Percentiles rank a stretch among this genome's conserved stretches.
phyloP scores from a whole-genome alignment of 345 rosid genomes.

The Kandelia obovata region DNA sequence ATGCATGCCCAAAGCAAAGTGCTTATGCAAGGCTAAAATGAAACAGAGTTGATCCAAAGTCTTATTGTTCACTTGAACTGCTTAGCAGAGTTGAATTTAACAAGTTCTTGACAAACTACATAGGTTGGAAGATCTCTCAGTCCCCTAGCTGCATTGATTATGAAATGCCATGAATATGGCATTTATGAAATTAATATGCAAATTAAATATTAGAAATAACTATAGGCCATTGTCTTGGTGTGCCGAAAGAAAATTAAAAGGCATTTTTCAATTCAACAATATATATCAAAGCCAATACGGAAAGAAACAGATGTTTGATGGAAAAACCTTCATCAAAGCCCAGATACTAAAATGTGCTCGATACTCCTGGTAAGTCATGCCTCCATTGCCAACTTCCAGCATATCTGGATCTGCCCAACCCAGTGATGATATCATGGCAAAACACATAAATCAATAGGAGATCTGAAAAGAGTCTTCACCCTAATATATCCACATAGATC shows the following conservation, averaged over 20 bases:
- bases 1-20: no score
- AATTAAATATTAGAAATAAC: background rate
- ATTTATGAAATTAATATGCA: background rate
- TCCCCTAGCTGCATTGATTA: conserved; percentile 3
- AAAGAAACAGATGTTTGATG: conserved; percentile 7
- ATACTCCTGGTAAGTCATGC: conserved; percentile 84
- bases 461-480: conserved; percentile 4
- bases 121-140: no score
- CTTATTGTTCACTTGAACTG: background rate
- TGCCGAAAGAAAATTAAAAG: background rate
- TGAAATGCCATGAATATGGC: background rate
- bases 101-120: background rate
- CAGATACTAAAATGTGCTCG: conserved; percentile 95
- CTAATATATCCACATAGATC: background rate
- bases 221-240: background rate
- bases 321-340: conserved; percentile 89
- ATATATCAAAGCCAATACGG: background rate
- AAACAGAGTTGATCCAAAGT: background rate
- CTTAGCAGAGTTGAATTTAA: background rate
- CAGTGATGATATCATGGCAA: conserved; percentile 8
- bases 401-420: conserved; percentile 80
- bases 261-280: background rate
- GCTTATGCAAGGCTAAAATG: background rate
- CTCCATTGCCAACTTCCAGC: conserved; percentile 98
- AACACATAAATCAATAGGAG: conserved; percentile 9